Base-by-base conservation (phyloP, 441 rosid species). In the Erodium trifolium region DNA sequence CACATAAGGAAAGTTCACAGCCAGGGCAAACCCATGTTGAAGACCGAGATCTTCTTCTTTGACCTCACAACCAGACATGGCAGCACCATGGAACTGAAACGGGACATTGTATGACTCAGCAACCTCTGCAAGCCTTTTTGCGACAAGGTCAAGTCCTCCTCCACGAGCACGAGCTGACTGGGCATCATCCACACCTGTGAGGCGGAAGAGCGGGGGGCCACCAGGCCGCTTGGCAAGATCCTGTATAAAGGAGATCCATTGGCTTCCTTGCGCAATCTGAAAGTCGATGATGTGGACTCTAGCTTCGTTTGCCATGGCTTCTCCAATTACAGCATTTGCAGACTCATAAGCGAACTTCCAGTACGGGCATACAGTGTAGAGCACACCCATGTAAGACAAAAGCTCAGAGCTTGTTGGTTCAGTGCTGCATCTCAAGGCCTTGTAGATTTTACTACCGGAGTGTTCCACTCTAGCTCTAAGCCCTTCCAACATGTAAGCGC, bases 401-500 rank as follows among this genome's bases (percentile, higher is more conserved):
- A 88, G 71, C 51, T 88, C 93, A 3, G 85, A 73, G 71, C 93
- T 79, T 23, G 82, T 67, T 3, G 93, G 88, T 27, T 85, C 79
- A 3, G 78, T 77, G 18, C 18, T 53, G 60, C 92, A 85, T 66
- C 78, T 84, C 73, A 87, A 73, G 57, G 82, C 78, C 70, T 74
- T 78, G 80, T 85, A 87, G 75, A 87, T 87, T 69, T 67, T 82
- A 74, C 88, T 83, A 55, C 93, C 93, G 0, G 93, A 88, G 17
- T 76, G 74, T 73, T 86, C 87, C 80, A 86, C 68, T 75, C 84
- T 84, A 5, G 93, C 93, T 72, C 86, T 73, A 37, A 88, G 87
- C 63, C 88, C 90, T 76, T 88, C 93, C 79, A 88, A 72, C 83
- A 88, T 67, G 71, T 88, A 88, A 31, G 91, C 91, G 65, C 88